These are phyloP conservation scores for Sporothrix variecibatus DNA, from an alignment of 2,329 filamentous ascomycete genomes.

Conservation along the genomic window DNA sequence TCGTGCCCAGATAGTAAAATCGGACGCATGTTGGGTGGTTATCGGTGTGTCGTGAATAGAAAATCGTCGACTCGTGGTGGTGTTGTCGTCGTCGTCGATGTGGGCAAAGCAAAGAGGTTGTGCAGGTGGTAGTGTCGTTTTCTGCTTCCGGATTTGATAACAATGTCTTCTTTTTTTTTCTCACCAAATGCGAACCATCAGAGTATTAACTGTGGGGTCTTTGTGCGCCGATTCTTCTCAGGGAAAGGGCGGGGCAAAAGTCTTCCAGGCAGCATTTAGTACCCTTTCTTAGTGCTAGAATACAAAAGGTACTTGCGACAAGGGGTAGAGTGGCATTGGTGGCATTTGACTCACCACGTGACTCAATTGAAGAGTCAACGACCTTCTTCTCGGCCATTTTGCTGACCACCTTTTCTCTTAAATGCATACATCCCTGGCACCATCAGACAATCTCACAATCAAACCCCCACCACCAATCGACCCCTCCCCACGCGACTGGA, in stretches of 20 bases:
- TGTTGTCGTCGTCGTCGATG: neutral
- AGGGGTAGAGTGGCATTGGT: slow-evolving; percentile 3
- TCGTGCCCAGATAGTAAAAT: slow-evolving; percentile 96
- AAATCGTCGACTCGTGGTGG: neutral
- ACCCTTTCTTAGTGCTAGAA: neutral
- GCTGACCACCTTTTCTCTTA: slow-evolving; percentile 9
- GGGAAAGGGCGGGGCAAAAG: slow-evolving; percentile 25
- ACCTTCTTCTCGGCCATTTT: neutral
- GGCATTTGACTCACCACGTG: slow-evolving; percentile 19
- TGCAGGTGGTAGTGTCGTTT: slow-evolving; percentile 18
- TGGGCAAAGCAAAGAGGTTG: neutral
- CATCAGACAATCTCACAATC: neutral
- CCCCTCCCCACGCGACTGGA: neutral
- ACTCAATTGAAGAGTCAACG: neutral
- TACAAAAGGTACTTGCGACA: neutral
- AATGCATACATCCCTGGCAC: neutral
- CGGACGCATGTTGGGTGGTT: slow-evolving; percentile 77
- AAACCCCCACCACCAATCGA: neutral
- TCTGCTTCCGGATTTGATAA: slow-evolving; percentile 24
- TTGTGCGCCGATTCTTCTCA: slow-evolving; percentile 25
- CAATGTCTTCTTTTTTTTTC: slow-evolving; percentile 29
- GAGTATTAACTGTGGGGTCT: slow-evolving; percentile 25
- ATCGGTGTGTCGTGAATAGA: slow-evolving; percentile 21
- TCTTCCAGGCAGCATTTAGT: slow-evolving; percentile 7
- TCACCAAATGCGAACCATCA: slow-evolving; percentile 18